Base-by-base conservation (phyloP, 441 rosid species). In the Dalechampia spathulata region DNA sequence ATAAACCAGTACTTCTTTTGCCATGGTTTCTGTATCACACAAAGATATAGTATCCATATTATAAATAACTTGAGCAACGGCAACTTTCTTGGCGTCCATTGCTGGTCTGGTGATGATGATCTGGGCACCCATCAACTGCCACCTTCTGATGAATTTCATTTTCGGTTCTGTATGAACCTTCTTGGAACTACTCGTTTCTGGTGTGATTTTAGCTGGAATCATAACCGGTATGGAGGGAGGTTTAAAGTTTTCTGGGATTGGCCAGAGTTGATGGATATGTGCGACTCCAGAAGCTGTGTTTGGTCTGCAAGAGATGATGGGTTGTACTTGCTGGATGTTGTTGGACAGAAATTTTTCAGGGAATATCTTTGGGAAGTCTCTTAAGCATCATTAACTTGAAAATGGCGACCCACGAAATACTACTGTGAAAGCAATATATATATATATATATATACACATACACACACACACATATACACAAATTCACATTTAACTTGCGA, bases 261-360 rank as follows among this genome's bases (percentile, higher is more conserved):
- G 52, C 52, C 52, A 5, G 34, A 48, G 19, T 48, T 48, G 1
- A 11, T 15, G 4, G 11, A 23, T 1, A 48, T 48, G 52, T 48
- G 52, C 19, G 12, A 26, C 19, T 48, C 15, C 19, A 13, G 6
- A 25, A 25, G 1, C 6, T 48, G 32, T 15, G 19, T 48, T 26
- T 48, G 52, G 52, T 48, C 52, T 48, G 52, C 52, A 4, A 2
- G 32, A 23, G 34, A 48, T 23, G 52, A 48, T 48, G 52, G 52
- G 7, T 13, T 48, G 13, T 48, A 25, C 9, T 15, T 48, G 25
- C 28, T 48, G 12, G 52, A 48, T 48, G 16, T 5, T 48, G 32
- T 15, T 15, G 34, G 52, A 23, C 16, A 15, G 28, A 23, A 23
- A 13, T 26, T 23, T 48, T 13, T 26, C 7, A 48, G 15, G 26